Conservation (phyloP, 78 protist genomes). For the Andalucia godoyi region DNA sequence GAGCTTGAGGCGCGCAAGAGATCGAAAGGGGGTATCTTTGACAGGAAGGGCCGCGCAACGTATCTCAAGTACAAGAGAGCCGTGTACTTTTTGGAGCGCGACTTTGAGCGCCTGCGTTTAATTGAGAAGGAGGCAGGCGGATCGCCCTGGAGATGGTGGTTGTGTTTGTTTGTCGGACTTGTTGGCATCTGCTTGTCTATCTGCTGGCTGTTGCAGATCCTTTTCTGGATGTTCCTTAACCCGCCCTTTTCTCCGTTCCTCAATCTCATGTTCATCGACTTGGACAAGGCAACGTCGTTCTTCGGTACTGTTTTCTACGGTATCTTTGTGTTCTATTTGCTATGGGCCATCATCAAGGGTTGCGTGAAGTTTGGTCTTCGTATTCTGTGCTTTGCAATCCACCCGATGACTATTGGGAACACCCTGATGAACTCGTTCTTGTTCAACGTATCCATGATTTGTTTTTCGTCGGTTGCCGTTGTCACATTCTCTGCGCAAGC, state of each 20-base stretch:
- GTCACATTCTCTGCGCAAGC: slow-evolving; percentile 62
- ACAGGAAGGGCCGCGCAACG: not conserved
- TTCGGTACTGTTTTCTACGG: slow-evolving; percentile 62
- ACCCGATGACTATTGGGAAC: slow-evolving; percentile 61
- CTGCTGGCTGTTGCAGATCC: slow-evolving; percentile 65
- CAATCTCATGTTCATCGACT: slow-evolving; percentile 35
- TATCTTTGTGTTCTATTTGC: slow-evolving; percentile 59
- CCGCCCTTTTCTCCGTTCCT: slow-evolving; percentile 36
- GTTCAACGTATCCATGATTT: slow-evolving; percentile 70
- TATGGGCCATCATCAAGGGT: slow-evolving; percentile 59
- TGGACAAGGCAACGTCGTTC: slow-evolving; percentile 49
- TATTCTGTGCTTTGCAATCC: slow-evolving; percentile 63
- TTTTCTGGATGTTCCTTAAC: slow-evolving; percentile 34
- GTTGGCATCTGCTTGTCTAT: slow-evolving; percentile 24
- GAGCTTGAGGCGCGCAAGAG: not conserved
- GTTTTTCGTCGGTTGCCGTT: slow-evolving; percentile 53
- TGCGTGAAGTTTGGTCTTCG: slow-evolving; percentile 67
- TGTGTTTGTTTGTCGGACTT: slow-evolving; percentile 35
- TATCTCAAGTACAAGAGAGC: slow-evolving; percentile 42
- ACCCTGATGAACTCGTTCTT: slow-evolving; percentile 85
- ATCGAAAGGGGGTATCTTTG: not conserved
- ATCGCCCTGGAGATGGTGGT: slow-evolving; percentile 7
- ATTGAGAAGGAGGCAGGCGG: slow-evolving; percentile 43
- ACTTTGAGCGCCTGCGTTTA: slow-evolving; percentile 14
- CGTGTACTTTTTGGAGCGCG: slow-evolving; percentile 49